These are phyloP conservation scores for Boletus bicolor DNA, from an alignment of 768 basidiomycete genomes.

Conservation along the genomic window DNA sequence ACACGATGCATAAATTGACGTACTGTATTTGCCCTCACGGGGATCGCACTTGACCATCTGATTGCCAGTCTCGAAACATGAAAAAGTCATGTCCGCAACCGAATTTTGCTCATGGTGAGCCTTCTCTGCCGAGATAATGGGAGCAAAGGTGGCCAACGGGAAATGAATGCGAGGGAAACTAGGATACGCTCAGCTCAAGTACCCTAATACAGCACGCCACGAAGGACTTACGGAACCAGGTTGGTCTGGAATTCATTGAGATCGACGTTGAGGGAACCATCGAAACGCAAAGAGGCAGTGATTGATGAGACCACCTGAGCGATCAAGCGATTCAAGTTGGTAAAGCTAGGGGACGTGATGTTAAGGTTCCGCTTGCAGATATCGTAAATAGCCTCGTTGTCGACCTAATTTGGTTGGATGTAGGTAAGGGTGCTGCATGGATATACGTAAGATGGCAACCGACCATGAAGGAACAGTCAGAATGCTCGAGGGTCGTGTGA, in stretches of 20 bases:
- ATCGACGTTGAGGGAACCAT: conserved; percentile 63
- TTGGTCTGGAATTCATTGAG: conserved; percentile 99
- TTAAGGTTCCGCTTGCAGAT: conserved; percentile 88
- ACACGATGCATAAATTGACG: conserved; percentile 13
- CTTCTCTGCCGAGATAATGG: conserved; percentile 91
- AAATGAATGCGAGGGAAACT: conserved; percentile 99
- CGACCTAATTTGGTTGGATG: conserved; percentile 43
- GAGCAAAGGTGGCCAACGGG: conserved; percentile 95
- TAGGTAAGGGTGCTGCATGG: conserved; percentile 1
- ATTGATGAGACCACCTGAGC: conserved; percentile 98
- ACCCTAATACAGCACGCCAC: neutral
- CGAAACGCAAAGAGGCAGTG: conserved; percentile 82
- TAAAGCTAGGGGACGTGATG: conserved; percentile 84
- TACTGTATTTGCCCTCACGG: conserved; percentile 74
- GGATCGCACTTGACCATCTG: conserved; percentile 83
- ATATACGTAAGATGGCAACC: conserved; percentile 16
- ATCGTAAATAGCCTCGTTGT: conserved; percentile 80
- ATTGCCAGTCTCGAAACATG: conserved; percentile 75
- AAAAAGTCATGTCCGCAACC: conserved; percentile 97
- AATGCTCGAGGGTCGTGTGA: conserved; percentile 97
- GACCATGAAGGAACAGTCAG: conserved; percentile 99
- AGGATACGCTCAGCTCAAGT: neutral
- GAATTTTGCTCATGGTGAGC: conserved; percentile 97
- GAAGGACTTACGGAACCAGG: conserved; percentile 79
- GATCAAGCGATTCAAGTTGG: conserved; percentile 94